Conservation (phyloP, 176 grass and related monocot species). For the Carex myosuroides region DNA sequence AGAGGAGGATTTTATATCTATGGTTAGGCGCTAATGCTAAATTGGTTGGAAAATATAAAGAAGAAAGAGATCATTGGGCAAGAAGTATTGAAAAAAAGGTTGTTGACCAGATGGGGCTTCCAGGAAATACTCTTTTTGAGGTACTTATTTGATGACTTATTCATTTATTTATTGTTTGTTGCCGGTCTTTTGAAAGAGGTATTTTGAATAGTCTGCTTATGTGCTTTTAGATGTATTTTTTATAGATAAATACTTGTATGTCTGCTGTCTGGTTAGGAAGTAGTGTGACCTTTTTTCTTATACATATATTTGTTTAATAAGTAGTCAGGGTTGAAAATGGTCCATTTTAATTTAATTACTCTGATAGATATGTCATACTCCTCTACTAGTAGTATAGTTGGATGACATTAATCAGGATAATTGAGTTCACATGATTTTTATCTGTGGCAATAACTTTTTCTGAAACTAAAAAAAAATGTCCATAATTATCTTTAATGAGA, state of each 20-base stretch:
- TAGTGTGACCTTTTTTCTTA: not conserved
- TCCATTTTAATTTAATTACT: conserved; percentile 1
- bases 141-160: conserved; percentile 24
- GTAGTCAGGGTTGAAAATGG: not conserved
- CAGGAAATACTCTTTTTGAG: conserved; percentile 38
- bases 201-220: conserved; percentile 13
- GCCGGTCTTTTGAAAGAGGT: not conserved
- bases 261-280: not conserved
- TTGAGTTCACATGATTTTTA: not conserved
- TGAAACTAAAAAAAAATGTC: not conserved
- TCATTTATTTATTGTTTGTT: conserved; percentile 13
- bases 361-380: not conserved
- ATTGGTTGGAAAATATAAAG: conserved; percentile 15
- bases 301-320: not conserved
- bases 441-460: not conserved
- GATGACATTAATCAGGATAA: conserved; percentile 9
- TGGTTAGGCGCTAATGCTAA: conserved; percentile 34
- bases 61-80: conserved; percentile 17
- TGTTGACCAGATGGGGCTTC: conserved; percentile 27
- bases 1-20: conserved; percentile 30
- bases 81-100: conserved; percentile 19
- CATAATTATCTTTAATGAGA: not conserved
- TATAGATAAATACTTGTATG: not conserved
- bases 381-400: not conserved
- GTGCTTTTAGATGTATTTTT: not conserved